Base-by-base conservation (phyloP, 106 monocot species). In the Apostasia ramifera region DNA sequence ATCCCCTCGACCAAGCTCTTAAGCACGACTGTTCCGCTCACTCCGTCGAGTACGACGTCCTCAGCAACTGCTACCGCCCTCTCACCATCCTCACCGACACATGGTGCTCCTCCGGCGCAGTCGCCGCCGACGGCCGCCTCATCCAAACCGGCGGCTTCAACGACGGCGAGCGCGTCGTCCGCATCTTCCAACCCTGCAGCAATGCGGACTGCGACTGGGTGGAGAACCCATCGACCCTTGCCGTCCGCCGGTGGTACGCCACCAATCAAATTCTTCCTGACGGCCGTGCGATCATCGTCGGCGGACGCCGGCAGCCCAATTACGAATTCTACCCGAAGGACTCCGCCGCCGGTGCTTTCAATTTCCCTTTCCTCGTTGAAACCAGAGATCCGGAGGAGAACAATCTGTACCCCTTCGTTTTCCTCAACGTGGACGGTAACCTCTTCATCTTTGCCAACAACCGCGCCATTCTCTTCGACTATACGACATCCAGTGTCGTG, bases 361-460 rank as follows among this genome's bases (percentile, higher is more conserved):
- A 2, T 2, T 61, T 89, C 8, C 62, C 74, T 1, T 78, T 89
- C 55, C 74, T 89, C 49, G 8, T 8, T 2, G 54, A 85, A 13
- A 89, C 89, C 1, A 49, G 50, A 2, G 81, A 84, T 40, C 9
- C 3, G 0, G 43, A 47, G 1, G 89, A 89, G 82, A 85, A 89
- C 82, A 89, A 85, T 40, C 85, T 89, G 47, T 89, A 89, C 85
- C 85, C 89, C 0, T 85, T 88, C 73, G 63, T 82, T 38, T 80
- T 85, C 68, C 80, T 87, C 66, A 66, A 66, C 47, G 50, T 79
- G n/a, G 88, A 88, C 62, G 84, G 84, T 6, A 84, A 78, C 59
- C 81, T 88, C 73, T 88, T 84, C 59, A 59, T 82, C 70, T 89
- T 88, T 59, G 75, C 81, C 10, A 88, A 84, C 81, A 81, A 78